A percentile compares a stretch with the other conserved stretches of the same genome.
Conservation (phyloP, 768 basidiomycete genomes). For the Xerocomellus amylosporus region DNA sequence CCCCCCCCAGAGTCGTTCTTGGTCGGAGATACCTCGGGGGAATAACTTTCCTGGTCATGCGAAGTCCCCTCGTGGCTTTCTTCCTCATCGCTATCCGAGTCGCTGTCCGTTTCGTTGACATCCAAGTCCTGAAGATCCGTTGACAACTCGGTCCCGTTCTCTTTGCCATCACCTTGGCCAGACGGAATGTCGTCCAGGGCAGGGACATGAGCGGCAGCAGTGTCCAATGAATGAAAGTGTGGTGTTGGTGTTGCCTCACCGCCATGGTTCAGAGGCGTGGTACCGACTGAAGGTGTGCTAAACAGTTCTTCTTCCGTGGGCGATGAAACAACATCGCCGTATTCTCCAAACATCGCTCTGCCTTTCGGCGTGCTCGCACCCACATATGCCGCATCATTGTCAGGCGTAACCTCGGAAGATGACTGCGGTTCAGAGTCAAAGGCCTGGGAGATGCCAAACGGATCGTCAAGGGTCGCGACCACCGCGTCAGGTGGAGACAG, state of each 20-base stretch:
- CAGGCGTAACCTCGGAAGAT: conserved; percentile 17
- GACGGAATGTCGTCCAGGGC: conserved; percentile 33
- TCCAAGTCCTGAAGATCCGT: conserved; percentile 59
- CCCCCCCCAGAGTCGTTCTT: conserved; percentile 17
- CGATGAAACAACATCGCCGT: conserved; percentile 24
- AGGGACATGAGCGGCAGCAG: conserved; percentile 35
- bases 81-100: conserved; percentile 46
- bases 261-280: conserved; percentile 22
- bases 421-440: conserved; percentile 15
- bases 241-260: conserved; percentile 13
- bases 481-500: conserved; percentile 5
- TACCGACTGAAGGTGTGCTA: conserved; percentile 55
- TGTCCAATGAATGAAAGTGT: conserved; percentile 27
- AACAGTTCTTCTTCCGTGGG: conserved; percentile 53
- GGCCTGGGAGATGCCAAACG: conserved; percentile 48
- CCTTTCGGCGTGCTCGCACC: conserved; percentile 22
- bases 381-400: conserved; percentile 21
- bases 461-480: conserved; percentile 37
- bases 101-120: conserved; percentile 52
- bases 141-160: conserved; percentile 51
- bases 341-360: conserved; percentile 11
- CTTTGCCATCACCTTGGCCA: conserved; percentile 25
- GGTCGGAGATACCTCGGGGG: conserved; percentile 11
- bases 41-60: conserved; percentile 21
- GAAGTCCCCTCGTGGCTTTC: conserved; percentile 32